Evolutionary conservation across 2,329 filamentous ascomycete genomes (phyloP).

Genomic region (Clonostachys byssicola): DNA sequence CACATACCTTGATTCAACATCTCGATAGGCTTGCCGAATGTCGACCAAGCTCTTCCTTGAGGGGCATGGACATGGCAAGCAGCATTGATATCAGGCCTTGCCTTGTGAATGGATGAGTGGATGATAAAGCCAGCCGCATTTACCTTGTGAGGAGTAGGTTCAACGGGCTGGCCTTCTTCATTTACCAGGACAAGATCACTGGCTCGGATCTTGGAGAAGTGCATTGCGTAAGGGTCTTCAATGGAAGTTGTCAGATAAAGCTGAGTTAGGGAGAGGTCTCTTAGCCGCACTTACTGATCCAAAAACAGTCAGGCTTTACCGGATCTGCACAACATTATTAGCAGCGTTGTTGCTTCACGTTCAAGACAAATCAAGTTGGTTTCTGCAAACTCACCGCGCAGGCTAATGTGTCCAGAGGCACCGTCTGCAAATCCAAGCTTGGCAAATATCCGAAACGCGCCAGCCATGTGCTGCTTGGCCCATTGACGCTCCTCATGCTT

Average conservation of each 20-base stretch:
- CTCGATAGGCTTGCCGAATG: constrained; percentile 52
- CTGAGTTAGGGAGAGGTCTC: neutral
- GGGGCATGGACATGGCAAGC: constrained; percentile 58
- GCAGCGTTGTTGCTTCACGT: constrained; percentile 30
- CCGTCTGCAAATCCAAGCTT: constrained; percentile 51
- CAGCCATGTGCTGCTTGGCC: constrained; percentile 34
- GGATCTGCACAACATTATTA: neutral
- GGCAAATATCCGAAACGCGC: constrained; percentile 42
- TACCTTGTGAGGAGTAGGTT: constrained; percentile 54
- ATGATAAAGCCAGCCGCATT: constrained; percentile 62
- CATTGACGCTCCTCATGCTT: constrained; percentile 31
- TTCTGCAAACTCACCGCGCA: constrained; percentile 54
- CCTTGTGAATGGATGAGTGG: constrained; percentile 56
- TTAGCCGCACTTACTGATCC: neutral
- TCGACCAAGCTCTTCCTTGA: constrained; percentile 56
- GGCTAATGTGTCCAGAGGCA: constrained; percentile 61
- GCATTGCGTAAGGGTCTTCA: constrained; percentile 38
- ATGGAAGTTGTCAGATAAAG: no score
- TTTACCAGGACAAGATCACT: constrained; percentile 60
- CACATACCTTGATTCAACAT: constrained; percentile 48
- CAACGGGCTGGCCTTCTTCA: constrained; percentile 46
- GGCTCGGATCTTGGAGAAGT: constrained; percentile 58
- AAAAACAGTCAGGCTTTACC: neutral
- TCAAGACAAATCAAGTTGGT: constrained; percentile 59
- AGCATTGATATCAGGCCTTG: constrained; percentile 53